Evolutionary conservation across 495 filamentous ascomycete genomes (phyloP), one percentile per base, ranked within the genome.

Genomic region (Rhypophila decipiens): DNA sequence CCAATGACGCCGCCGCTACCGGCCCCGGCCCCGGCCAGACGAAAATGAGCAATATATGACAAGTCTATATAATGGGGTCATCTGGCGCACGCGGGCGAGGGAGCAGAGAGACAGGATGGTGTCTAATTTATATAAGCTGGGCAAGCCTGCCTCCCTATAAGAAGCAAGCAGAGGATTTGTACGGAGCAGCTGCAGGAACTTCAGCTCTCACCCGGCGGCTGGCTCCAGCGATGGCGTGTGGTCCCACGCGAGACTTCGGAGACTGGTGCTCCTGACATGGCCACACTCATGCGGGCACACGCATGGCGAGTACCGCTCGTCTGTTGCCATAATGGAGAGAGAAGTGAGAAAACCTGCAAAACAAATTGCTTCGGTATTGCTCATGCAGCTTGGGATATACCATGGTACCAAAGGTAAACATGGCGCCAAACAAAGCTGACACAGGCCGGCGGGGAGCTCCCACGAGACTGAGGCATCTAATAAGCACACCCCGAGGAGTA

Each of bases 351-450:
- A n/a, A n/a, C n/a, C n/a, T 50, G 46, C 46, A 45, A 2, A 35
- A 33, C 46, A 52, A 21, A 56, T 52, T 60, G 51, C 35, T 7
- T 56, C 57, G 59, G 51, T 60, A 60, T 60, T 56, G 54, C 53
- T 52, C 43, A 44, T 55, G 57, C 52, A 40, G 42, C 17, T 24
- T 19, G 33, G 11, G 15, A 33, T 31, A 51, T n/a, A n/a, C n/a
- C n/a, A n/a, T n/a, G n/a, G n/a, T n/a, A n/a, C n/a, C n/a, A n/a
- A n/a, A n/a, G n/a, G n/a, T n/a, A n/a, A n/a, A n/a, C n/a, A n/a
- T n/a, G n/a, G n/a, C n/a, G n/a, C n/a, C n/a, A n/a, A n/a, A n/a
- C n/a, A n/a, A n/a, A n/a, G n/a, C n/a, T n/a, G n/a, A n/a, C n/a
- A n/a, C n/a, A n/a, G n/a, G n/a, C n/a, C n/a, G n/a, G n/a, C n/a